These are phyloP conservation scores for Nicotiana otophora DNA, from an alignment of 257 asterid species.

Conservation along the genomic window DNA sequence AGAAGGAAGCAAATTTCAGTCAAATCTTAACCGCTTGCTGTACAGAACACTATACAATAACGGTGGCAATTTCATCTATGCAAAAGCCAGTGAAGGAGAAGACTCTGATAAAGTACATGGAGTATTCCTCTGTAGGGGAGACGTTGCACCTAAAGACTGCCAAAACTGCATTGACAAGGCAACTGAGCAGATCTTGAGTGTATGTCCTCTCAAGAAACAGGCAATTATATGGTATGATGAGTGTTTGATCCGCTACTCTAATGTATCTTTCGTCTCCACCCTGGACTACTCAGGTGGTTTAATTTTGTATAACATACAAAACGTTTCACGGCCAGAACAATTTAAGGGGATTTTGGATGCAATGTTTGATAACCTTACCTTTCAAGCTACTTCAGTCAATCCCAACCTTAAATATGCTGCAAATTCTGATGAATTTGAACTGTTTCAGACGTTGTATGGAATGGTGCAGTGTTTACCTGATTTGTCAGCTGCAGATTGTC, in stretches of 20 bases:
- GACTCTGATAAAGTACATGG: not conserved
- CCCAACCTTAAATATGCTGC: not conserved
- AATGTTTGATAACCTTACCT: not conserved
- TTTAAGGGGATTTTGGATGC: not conserved
- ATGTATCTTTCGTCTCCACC: not conserved
- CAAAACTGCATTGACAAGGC: not conserved
- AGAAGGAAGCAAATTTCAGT: not conserved
- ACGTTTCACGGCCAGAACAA: not conserved
- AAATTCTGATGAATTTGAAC: not conserved
- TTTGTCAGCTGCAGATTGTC: not conserved
- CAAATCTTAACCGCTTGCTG: not conserved
- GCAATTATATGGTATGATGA: not conserved
- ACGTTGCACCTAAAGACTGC: not conserved
- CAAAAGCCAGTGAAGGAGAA: not conserved
- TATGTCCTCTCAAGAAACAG: not conserved
- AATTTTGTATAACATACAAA: not conserved
- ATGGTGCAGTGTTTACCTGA: slow-evolving; percentile 9
- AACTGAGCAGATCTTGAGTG: not conserved
- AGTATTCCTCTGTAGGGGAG: not conserved
- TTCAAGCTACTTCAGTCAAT: not conserved
- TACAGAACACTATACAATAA: not conserved
- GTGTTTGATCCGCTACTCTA: not conserved
- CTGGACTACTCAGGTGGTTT: not conserved
- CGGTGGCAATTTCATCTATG: not conserved
- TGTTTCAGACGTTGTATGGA: not conserved